Evolutionary conservation across 208 protist species (phyloP).

Genomic region (Wallacemonas sp.): DNA sequence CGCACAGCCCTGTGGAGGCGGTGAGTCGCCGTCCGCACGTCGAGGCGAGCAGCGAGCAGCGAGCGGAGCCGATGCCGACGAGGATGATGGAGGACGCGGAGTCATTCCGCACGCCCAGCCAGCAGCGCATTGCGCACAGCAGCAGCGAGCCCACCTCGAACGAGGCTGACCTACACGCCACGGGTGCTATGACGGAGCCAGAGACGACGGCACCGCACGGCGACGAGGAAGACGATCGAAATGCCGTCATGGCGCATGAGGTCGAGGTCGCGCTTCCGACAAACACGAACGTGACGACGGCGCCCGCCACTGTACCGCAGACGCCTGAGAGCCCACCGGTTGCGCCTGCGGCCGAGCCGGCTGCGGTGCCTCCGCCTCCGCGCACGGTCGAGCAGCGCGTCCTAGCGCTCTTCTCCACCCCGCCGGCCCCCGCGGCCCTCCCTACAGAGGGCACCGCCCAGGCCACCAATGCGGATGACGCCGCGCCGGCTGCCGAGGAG

Average conservation of each 20-base stretch:
- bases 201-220: background rate
- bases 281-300: no score
- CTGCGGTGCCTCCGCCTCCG: background rate
- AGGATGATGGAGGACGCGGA: background rate
- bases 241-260: no score
- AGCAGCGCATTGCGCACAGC: slow-evolving; percentile 9
- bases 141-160: background rate
- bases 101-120: background rate
- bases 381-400: slow-evolving; percentile 9
- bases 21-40: no score
- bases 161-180: background rate
- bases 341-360: background rate
- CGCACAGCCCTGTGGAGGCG: background rate
- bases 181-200: background rate
- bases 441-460: slow-evolving; percentile 19
- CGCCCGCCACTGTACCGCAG: no score
- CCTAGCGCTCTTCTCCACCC: background rate
- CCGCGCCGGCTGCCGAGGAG: slow-evolving; percentile 2
- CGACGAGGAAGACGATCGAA: no score
- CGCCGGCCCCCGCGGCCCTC: slow-evolving; percentile 1
- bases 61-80: no score
- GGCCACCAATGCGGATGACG: background rate
- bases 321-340: no score
- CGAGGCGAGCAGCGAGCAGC: no score
- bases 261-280: no score